Evolutionary conservation across 176 grass and related monocot genomes (phyloP), one percentile per base, ranked within the genome.

Genomic region (Panicum miliaceum): DNA sequence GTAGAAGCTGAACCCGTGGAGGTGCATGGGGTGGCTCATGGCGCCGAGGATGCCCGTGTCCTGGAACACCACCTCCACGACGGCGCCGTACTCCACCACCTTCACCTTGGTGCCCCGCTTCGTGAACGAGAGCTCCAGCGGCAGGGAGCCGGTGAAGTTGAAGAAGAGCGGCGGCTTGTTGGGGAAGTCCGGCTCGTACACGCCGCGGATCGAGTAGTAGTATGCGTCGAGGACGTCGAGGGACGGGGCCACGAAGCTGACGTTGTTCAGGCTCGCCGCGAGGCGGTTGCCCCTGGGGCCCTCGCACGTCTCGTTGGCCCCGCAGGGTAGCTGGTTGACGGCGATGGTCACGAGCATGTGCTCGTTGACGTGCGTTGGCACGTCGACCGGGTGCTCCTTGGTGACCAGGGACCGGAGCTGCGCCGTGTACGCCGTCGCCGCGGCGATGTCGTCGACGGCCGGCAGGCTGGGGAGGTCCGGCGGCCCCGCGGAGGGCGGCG

Each of bases 31-130:
- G 56, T 88, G 86, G 66, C 29, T 88, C 64, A 83, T 80, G 0
- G 42, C 23, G 34, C 68, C 68, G 34, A 86, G 47, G 69, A 75
- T 73, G 34, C 7, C 66, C 19, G 56, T 83, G 73, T 37, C 64
- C 56, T 88, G 86, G 20, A 88, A 72, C 53, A 88, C 86, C 18
- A 88, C 74, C 86, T 88, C 86, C 23, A 88, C 86, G 2, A 86
- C 50, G 2, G 81, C 16, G 50, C 86, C 90, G 41, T 91, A 92
- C 84, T 94, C 92, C 5, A 94, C 4, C 16, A 94, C 87, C 87
- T 87, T 94, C 34, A 94, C 92, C 85, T 90, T 88, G 53, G 89
- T 92, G 50, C 68, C 84, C 7, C 36, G 77, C 43, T 38, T 79
- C 8, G 85, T 87, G 46, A 89, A 70, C 1, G 1, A 4, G 15